Conservation (phyloP, 345 rosid genomes). For the Brassica nigra region DNA sequence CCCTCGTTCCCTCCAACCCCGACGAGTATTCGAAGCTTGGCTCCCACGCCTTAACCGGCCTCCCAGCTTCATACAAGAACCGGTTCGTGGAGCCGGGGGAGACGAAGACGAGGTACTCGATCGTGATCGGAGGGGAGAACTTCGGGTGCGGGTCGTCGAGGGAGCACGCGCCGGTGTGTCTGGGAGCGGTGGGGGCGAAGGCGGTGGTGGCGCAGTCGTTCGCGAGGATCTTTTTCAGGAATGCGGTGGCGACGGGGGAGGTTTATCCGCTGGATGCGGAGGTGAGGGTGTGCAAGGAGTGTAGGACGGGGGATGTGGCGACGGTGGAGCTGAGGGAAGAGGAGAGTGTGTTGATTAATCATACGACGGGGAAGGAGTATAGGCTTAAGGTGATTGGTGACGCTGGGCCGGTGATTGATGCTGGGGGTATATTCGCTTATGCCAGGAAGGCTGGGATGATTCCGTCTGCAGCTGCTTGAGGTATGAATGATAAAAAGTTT, state of each 20-base stretch:
- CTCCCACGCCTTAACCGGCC: conserved; percentile 76
- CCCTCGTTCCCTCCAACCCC: no score
- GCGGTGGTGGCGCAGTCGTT: no score
- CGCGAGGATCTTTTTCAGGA: no score
- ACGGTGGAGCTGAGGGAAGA: conserved; percentile 35
- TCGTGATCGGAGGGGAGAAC: conserved; percentile 15
- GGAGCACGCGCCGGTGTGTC: no score
- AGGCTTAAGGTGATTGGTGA: conserved; percentile 82
- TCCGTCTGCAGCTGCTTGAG: conserved; percentile 43
- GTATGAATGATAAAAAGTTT: no score
- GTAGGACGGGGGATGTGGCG: no score
- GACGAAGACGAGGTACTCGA: conserved; percentile 62
- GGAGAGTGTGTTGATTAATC: conserved; percentile 67
- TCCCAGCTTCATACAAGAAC: conserved; percentile 68
- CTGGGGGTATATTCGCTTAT: conserved; percentile 82
- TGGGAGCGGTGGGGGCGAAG: no score
- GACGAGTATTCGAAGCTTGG: conserved; percentile 55
- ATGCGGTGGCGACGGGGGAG: no score
- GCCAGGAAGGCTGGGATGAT: conserved; percentile 87
- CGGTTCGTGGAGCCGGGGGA: conserved; percentile 61
- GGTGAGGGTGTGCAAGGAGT: no score
- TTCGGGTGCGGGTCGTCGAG: no score
- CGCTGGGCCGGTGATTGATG: conserved; percentile 81
- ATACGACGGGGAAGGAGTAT: conserved; percentile 78
- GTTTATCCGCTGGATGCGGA: no score